Conservation (phyloP, 2,329 filamentous ascomycete genomes). For the Sphaerulina vaccinii region DNA sequence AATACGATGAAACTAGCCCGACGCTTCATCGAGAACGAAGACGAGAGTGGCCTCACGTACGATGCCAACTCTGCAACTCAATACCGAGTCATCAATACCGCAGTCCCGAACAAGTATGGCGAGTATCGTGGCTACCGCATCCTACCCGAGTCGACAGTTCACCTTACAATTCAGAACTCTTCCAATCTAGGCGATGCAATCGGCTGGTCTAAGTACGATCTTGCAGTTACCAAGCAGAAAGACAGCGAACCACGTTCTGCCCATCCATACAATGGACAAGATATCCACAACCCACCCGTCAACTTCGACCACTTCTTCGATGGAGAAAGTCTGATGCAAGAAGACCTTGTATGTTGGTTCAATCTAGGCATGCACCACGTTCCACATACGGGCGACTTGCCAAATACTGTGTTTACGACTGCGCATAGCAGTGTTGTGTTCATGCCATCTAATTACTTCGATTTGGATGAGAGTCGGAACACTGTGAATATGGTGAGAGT, state of each 20-base stretch:
- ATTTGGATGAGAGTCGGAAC: conserved; percentile 40
- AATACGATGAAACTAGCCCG: conserved; percentile 55
- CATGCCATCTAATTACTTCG: conserved; percentile 49
- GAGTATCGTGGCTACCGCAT: conserved; percentile 55
- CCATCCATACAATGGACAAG: conserved; percentile 39
- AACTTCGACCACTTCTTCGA: conserved; percentile 48
- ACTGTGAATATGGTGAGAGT: conserved; percentile 46
- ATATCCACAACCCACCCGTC: conserved; percentile 44
- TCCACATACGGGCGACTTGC: conserved; percentile 55
- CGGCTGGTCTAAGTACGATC: conserved; percentile 41
- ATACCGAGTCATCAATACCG: conserved; percentile 54
- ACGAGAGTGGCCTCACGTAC: conserved; percentile 48
- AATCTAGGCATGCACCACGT: conserved; percentile 65
- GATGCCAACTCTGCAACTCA: conserved; percentile 48
- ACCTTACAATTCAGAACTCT: conserved; percentile 33
- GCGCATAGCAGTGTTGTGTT: conserved; percentile 48
- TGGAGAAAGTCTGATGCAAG: conserved; percentile 64
- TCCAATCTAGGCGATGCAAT: conserved; percentile 32
- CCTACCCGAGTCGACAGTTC: conserved; percentile 35
- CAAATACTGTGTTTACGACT: conserved; percentile 54
- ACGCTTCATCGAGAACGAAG: conserved; percentile 40
- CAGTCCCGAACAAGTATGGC: conserved; percentile 50
- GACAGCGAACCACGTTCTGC: conserved; percentile 46
- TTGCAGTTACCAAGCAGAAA: conserved; percentile 46
- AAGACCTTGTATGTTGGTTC: conserved; percentile 98